phyloP scores from a whole-genome alignment of 2,329 filamentous ascomycete species.

The Orbilia oligospora region DNA sequence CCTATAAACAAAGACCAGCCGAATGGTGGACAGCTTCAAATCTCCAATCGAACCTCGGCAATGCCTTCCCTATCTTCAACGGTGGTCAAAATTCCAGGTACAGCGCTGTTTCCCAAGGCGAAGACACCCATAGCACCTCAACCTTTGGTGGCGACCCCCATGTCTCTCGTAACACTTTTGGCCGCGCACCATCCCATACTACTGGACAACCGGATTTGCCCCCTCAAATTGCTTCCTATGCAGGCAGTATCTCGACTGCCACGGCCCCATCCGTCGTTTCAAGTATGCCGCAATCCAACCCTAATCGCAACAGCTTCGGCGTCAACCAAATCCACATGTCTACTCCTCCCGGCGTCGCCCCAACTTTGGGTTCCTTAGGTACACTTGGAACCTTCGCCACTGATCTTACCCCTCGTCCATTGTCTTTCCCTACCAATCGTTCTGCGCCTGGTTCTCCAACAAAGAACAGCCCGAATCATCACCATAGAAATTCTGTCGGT shows the following conservation, averaged over 20 bases:
- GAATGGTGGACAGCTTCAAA: slow-evolving; percentile 52
- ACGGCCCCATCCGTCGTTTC: slow-evolving; percentile 33
- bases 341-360: slow-evolving; percentile 29
- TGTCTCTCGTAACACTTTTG: slow-evolving; percentile 53
- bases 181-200: slow-evolving; percentile 35
- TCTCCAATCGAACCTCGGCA: slow-evolving; percentile 10
- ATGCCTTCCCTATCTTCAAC: slow-evolving; percentile 31
- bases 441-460: slow-evolving; percentile 42
- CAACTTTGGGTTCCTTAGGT: neutral
- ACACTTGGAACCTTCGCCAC: slow-evolving; percentile 52
- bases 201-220: slow-evolving; percentile 42
- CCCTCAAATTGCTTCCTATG: slow-evolving; percentile 46
- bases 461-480: slow-evolving; percentile 31
- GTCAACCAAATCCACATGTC: slow-evolving; percentile 27
- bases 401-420: slow-evolving; percentile 44
- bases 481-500: slow-evolving; percentile 52
- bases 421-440: slow-evolving; percentile 55
- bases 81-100: slow-evolving; percentile 26
- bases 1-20: slow-evolving; percentile 47
- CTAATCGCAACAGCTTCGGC: slow-evolving; percentile 28
- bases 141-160: slow-evolving; percentile 41
- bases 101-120: slow-evolving; percentile 48
- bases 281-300: slow-evolving; percentile 15
- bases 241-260: slow-evolving; percentile 46
- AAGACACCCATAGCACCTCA: slow-evolving; percentile 10